These are phyloP conservation scores for Aspergillaceae sp. DNA, from an alignment of 2,329 filamentous ascomycete species.

Conservation along the genomic window DNA sequence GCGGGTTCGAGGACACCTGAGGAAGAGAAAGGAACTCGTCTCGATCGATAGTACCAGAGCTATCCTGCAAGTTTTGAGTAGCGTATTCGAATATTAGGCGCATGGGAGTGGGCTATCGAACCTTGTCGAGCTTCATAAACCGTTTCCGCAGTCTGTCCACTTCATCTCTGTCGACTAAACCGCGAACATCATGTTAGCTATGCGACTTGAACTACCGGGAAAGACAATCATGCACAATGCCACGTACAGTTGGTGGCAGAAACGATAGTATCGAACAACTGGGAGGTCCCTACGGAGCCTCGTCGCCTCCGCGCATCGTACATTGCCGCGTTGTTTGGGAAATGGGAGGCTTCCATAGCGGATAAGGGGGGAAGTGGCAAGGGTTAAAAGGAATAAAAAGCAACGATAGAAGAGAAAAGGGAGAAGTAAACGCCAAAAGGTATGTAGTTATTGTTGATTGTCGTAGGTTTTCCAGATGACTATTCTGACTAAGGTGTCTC, in stretches of 20 bases:
- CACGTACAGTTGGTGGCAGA: slow-evolving; percentile 85
- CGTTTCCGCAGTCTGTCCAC: slow-evolving; percentile 91
- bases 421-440: neutral
- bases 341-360: slow-evolving; percentile 11
- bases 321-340: slow-evolving; percentile 37
- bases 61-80: slow-evolving; percentile 55
- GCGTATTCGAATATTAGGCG: too few species aligned
- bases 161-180: slow-evolving; percentile 85
- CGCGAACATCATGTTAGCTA: too few species aligned
- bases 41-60: slow-evolving; percentile 95
- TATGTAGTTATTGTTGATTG: neutral
- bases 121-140: slow-evolving; percentile 99
- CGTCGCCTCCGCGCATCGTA: slow-evolving; percentile 37
- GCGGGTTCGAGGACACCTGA: slow-evolving; percentile 94
- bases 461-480: too few species aligned
- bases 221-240: slow-evolving; percentile 6
- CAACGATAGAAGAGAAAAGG: neutral
- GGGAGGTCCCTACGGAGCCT: slow-evolving; percentile 44
- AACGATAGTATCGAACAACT: slow-evolving; percentile 89
- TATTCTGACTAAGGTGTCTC: too few species aligned
- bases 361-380: slow-evolving; percentile 16
- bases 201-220: too few species aligned
- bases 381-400: slow-evolving; percentile 2
- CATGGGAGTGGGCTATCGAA: slow-evolving; percentile 26
- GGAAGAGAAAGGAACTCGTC: slow-evolving; percentile 96